These are phyloP conservation scores for Globisporangium okanoganense DNA, from an alignment of 352 stramenopile genomes.

Conservation along the genomic window DNA sequence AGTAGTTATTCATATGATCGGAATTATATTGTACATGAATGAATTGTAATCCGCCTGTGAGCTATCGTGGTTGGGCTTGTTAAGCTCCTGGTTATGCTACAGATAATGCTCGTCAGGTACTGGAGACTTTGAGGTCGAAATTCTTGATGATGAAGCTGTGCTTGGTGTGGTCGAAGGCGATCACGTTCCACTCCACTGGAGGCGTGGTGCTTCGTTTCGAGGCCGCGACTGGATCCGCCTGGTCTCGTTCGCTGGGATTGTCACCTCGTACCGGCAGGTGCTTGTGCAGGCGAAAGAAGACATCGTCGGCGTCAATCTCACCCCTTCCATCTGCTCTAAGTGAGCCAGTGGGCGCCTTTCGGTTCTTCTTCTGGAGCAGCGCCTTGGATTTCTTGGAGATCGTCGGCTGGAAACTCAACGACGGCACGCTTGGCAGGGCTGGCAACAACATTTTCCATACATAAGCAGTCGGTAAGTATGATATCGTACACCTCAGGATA, in stretches of 20 bases:
- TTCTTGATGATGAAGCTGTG: conserved; percentile 44
- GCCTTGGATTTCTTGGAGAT: conserved; percentile 43
- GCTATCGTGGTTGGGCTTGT: background rate
- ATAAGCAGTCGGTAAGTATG: too few species aligned
- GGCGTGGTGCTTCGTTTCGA: background rate
- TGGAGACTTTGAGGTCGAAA: conserved; percentile 30
- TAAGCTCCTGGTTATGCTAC: background rate
- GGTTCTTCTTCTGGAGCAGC: conserved; percentile 26
- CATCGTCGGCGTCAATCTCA: conserved; percentile 13
- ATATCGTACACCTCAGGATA: too few species aligned
- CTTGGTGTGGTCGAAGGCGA: conserved; percentile 26
- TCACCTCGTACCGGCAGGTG: conserved; percentile 8
- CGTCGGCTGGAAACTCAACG: conserved; percentile 31
- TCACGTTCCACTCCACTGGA: conserved; percentile 28
- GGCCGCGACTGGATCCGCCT: too few species aligned
- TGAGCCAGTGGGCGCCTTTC: background rate
- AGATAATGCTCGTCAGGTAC: background rate
- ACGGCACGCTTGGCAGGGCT: conserved; percentile 16
- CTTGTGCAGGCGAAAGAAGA: conserved; percentile 30
- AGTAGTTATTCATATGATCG: background rate
- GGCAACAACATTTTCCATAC: too few species aligned
- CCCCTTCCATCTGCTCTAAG: background rate
- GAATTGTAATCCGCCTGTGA: background rate
- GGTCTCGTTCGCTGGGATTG: background rate
- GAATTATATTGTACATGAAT: background rate